phyloP scores from a whole-genome alignment of 2,329 filamentous ascomycete genomes.

The Neocucurbitaria cava region DNA sequence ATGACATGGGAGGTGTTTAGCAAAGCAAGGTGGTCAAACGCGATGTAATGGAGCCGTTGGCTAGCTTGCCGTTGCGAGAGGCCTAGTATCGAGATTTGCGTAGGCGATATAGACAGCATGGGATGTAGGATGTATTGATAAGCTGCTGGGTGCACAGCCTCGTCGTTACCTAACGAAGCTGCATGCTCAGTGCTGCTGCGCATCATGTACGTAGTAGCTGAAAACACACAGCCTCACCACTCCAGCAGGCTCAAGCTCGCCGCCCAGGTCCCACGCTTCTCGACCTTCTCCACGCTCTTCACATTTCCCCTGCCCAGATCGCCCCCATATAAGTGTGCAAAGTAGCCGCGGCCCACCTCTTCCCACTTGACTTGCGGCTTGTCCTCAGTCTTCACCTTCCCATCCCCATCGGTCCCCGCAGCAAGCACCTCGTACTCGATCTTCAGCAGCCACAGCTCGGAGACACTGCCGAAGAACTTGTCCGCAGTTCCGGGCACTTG shows the following conservation, averaged over 20 bases:
- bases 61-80: too few relatives aligned
- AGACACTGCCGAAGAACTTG: constrained; percentile 41
- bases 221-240: constrained; percentile 35
- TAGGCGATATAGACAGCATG: neutral
- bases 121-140: neutral
- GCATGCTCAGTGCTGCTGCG: neutral
- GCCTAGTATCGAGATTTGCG: too few relatives aligned
- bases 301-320: constrained; percentile 64
- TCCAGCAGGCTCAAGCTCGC: constrained; percentile 41
- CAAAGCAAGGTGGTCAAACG: neutral
- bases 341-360: constrained; percentile 54
- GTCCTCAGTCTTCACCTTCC: constrained; percentile 26
- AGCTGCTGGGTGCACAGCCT: neutral
- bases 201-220: neutral
- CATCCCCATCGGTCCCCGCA: constrained; percentile 39
- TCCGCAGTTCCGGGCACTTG: constrained; percentile 54
- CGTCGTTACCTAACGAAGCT: neutral
- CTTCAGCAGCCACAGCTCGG: constrained; percentile 61
- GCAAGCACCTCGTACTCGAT: constrained; percentile 56
- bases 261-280: constrained; percentile 59
- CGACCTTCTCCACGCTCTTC: constrained; percentile 56
- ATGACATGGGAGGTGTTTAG: neutral
- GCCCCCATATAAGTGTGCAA: constrained; percentile 64
- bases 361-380: constrained; percentile 61
- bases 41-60: neutral